Percentiles rank a stretch among this genome's conserved stretches.
These are phyloP conservation scores for Choiromyces venosus DNA, from an alignment of 495 filamentous ascomycete species.

Conservation along the genomic window DNA sequence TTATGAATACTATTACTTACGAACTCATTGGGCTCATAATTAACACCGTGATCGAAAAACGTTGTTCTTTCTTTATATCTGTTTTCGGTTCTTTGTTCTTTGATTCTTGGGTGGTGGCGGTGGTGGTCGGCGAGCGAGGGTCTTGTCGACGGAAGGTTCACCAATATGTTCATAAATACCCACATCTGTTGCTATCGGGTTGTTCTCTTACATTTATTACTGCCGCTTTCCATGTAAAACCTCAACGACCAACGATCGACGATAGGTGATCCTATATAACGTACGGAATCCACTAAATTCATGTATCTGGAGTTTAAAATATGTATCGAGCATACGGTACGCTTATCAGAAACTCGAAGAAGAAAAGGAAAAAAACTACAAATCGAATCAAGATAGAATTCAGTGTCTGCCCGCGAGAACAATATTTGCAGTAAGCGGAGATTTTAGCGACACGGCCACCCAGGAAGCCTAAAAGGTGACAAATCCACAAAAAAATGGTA, in stretches of 20 bases:
- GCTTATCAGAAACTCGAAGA: not conserved
- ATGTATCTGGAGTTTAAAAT: not conserved
- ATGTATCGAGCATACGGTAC: not conserved
- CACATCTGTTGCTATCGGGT: not conserved
- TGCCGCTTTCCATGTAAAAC: not conserved
- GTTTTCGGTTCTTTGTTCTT: not conserved
- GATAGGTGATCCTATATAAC: not conserved
- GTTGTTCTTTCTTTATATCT: not conserved
- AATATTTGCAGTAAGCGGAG: not conserved
- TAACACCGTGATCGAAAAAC: not conserved
- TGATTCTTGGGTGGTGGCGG: not conserved
- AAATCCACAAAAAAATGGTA: not conserved
- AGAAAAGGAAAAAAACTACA: not conserved
- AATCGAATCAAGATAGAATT: not conserved
- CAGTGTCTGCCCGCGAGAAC: not conserved
- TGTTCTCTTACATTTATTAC: not conserved
- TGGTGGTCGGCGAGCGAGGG: not conserved
- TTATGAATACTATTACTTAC: not conserved
- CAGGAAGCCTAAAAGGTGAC: not conserved
- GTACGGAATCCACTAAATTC: not conserved
- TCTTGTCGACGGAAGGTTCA: not conserved
- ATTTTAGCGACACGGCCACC: not conserved
- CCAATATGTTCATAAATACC: not conserved
- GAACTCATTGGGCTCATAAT: slow-evolving; percentile 3
- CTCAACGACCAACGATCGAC: not conserved